Conservation (phyloP, 2,329 filamentous ascomycete genomes). For the Nemania abortiva region DNA sequence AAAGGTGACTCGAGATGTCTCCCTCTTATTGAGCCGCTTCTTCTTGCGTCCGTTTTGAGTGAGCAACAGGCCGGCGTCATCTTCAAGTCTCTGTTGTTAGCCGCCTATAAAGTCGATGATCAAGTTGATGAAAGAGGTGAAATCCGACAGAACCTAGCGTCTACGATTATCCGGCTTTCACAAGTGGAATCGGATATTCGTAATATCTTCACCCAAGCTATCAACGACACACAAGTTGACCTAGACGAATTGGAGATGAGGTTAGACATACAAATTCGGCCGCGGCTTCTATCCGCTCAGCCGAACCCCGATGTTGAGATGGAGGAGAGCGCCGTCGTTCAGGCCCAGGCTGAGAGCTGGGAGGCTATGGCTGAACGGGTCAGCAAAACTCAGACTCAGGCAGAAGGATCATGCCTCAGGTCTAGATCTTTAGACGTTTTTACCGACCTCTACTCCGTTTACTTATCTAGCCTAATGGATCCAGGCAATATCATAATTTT, state of each 20-base stretch:
- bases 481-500: slow-evolving; percentile 61
- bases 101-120: slow-evolving; percentile 69
- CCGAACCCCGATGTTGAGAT: slow-evolving; percentile 65
- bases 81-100: slow-evolving; percentile 73
- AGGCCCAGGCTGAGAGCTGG: slow-evolving; percentile 43
- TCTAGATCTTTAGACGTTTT: slow-evolving; percentile 65
- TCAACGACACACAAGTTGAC: slow-evolving; percentile 76
- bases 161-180: slow-evolving; percentile 74
- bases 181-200: slow-evolving; percentile 69
- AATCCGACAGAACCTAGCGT: slow-evolving; percentile 73
- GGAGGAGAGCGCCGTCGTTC: slow-evolving; percentile 51
- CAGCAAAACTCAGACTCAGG: slow-evolving; percentile 52
- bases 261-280: slow-evolving; percentile 76
- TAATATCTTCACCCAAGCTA: slow-evolving; percentile 73
- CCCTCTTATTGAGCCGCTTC: slow-evolving; percentile 69
- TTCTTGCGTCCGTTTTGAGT: slow-evolving; percentile 70
- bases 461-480: slow-evolving; percentile 57
- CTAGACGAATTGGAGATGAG: slow-evolving; percentile 81
- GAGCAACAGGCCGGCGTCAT: slow-evolving; percentile 73
- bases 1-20: slow-evolving; percentile 70
- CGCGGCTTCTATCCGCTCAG: slow-evolving; percentile 63
- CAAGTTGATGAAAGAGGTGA: slow-evolving; percentile 65
- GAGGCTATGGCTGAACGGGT: slow-evolving; percentile 46
- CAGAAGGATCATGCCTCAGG: slow-evolving; percentile 63
- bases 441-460: slow-evolving; percentile 68